Evolutionary conservation across 2,329 filamentous ascomycete species (phyloP).

Genomic region (Eutypella sp.): DNA sequence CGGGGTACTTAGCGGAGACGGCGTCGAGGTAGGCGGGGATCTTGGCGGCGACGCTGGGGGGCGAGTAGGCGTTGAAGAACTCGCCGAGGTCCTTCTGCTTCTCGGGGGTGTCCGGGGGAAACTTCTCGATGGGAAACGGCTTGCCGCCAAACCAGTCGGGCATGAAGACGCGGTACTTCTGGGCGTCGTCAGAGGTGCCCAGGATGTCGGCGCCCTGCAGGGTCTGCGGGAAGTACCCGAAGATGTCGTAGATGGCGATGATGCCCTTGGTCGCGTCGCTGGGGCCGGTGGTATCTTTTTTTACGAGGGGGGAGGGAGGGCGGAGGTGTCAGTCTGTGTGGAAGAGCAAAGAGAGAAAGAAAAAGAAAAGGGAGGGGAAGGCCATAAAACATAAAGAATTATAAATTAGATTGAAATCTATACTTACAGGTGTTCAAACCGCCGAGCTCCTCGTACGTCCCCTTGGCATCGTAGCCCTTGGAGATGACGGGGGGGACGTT

Average conservation of each 20-base stretch:
- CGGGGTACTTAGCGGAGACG: slow-evolving; percentile 45
- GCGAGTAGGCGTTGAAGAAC: slow-evolving; percentile 52
- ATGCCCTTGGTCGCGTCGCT: slow-evolving; percentile 51
- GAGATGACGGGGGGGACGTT: slow-evolving; percentile 54
- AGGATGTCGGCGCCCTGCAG: slow-evolving; percentile 67
- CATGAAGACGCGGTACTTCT: slow-evolving; percentile 80
- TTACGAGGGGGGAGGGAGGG: background rate
- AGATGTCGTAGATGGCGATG: slow-evolving; percentile 61
- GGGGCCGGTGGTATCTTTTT: slow-evolving; percentile 44
- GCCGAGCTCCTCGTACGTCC: slow-evolving; percentile 51
- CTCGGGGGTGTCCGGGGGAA: slow-evolving; percentile 59
- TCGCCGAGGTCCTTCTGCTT: slow-evolving; percentile 53
- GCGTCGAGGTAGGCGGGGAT: slow-evolving; percentile 53
- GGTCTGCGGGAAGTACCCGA: slow-evolving; percentile 68
- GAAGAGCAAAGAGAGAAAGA: background rate
- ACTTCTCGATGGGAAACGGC: slow-evolving; percentile 53
- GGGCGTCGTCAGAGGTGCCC: slow-evolving; percentile 48
- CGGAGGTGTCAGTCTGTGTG: background rate
- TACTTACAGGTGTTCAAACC: slow-evolving; percentile 48
- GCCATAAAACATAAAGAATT: too few species aligned
- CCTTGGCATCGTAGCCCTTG: slow-evolving; percentile 50
- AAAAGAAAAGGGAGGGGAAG: background rate
- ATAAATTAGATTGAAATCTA: too few species aligned
- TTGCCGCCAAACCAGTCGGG: slow-evolving; percentile 85
- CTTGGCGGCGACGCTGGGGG: slow-evolving; percentile 41